phyloP scores from a whole-genome alignment of 169 alveolate genomes.

The Ichthyophthirius multifiliis region DNA sequence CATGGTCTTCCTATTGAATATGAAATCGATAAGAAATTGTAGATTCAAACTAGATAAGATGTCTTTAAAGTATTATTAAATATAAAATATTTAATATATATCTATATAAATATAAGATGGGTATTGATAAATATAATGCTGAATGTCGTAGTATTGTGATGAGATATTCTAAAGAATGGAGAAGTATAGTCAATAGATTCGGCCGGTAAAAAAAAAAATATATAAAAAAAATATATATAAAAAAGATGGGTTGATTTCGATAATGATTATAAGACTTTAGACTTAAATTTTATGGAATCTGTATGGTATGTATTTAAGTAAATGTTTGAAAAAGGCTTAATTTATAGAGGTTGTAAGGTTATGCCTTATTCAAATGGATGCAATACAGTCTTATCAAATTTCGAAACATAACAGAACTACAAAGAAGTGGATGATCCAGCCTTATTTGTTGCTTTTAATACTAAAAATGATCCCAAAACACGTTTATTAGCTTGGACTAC shows the following conservation, averaged over 20 bases:
- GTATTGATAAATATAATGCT: conserved; percentile 87
- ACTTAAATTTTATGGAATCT: conserved; percentile 96
- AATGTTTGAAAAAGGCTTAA: conserved; percentile 84
- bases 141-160: conserved; percentile 94
- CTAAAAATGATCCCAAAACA: conserved; percentile 68
- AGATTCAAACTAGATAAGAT: conserved; percentile 89
- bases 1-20: conserved; percentile 99
- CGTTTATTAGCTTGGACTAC: conserved; percentile 98
- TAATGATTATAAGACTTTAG: conserved; percentile 98
- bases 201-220: conserved; percentile 66
- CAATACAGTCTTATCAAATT: conserved; percentile 96
- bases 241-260: conserved; percentile 98
- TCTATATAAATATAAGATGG: conserved; percentile 65
- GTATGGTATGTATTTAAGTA: conserved; percentile 87
- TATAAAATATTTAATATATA: background rate
- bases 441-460: conserved; percentile 92
- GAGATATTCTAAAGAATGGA: conserved; percentile 96
- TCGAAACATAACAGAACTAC: conserved; percentile 96
- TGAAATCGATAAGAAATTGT: conserved; percentile 94
- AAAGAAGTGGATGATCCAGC: conserved; percentile 97
- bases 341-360: conserved; percentile 95
- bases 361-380: conserved; percentile 99
- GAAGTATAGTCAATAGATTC: conserved; percentile 86
- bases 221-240: background rate
- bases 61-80: conserved; percentile 62